These are phyloP conservation scores for Ophiocordyceps camponoti-saundersi DNA, from an alignment of 2,329 filamentous ascomycete species.

Conservation along the genomic window DNA sequence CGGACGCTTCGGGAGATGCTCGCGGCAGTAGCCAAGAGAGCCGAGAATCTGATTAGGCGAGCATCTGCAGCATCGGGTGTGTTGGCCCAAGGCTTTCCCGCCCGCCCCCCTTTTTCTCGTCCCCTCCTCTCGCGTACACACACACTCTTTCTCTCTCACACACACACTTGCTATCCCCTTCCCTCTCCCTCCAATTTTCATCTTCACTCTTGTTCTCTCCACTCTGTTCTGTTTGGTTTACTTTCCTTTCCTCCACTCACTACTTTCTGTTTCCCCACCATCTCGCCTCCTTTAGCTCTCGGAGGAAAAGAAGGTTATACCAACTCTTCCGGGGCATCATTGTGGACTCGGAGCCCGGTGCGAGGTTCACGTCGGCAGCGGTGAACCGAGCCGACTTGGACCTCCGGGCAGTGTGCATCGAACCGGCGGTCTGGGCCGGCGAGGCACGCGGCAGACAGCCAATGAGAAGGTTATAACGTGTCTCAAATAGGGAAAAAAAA, in stretches of 20 bases:
- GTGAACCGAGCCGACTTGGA: neutral
- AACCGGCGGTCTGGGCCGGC: conserved; percentile 4
- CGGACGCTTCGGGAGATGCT: neutral
- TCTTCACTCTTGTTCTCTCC: neutral
- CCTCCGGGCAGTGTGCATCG: neutral
- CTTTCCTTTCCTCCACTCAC: neutral
- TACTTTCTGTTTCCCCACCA: too few relatives aligned
- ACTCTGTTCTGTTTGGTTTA: too few relatives aligned
- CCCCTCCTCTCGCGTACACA: neutral
- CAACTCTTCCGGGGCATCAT: neutral
- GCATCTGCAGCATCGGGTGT: conserved; percentile 2
- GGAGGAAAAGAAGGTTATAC: neutral
- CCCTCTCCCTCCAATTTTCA: neutral
- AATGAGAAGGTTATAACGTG: conserved; percentile 2
- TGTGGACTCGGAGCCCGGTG: neutral
- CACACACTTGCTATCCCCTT: neutral
- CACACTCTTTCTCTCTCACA: neutral
- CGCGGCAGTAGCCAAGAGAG: neutral
- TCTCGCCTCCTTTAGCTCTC: neutral
- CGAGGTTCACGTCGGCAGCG: neutral
- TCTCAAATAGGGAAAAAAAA: neutral
- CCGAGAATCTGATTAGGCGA: conserved; percentile 2
- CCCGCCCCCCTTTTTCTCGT: neutral
- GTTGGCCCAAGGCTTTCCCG: neutral
- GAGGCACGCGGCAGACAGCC: conserved; percentile 2